phyloP scores from a whole-genome alignment of 257 asterid genomes.

The Solanum tarapatanum region DNA sequence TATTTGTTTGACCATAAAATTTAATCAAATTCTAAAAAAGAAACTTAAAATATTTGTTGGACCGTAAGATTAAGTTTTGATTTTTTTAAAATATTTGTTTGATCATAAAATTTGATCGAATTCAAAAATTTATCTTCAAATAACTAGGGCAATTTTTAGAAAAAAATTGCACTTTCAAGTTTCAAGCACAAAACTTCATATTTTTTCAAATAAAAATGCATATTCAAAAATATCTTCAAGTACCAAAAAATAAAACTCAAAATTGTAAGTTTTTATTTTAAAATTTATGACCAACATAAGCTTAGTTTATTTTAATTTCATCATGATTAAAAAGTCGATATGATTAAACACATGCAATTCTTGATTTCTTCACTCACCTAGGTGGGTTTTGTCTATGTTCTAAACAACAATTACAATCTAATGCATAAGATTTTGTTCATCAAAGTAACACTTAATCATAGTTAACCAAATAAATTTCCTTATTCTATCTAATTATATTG shows the following conservation, averaged over 20 bases:
- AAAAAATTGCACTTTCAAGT: neutral
- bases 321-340: neutral
- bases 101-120: neutral
- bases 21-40: neutral
- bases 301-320: neutral
- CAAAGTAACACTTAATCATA: neutral
- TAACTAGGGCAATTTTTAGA: neutral
- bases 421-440: neutral
- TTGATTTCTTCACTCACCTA: neutral
- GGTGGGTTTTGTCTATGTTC: neutral
- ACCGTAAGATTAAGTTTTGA: too few relatives aligned
- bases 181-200: neutral
- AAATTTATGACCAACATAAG: neutral
- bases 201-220: neutral
- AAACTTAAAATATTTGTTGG: neutral
- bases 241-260: neutral
- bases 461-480: neutral
- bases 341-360: neutral
- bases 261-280: neutral
- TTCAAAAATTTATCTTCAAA: neutral
- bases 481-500: too few relatives aligned
- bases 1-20: too few relatives aligned
- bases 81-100: too few relatives aligned
- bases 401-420: neutral
- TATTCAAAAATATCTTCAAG: neutral